Conservation (phyloP, 345 rosid species). For the Cardamine resedifolia region DNA sequence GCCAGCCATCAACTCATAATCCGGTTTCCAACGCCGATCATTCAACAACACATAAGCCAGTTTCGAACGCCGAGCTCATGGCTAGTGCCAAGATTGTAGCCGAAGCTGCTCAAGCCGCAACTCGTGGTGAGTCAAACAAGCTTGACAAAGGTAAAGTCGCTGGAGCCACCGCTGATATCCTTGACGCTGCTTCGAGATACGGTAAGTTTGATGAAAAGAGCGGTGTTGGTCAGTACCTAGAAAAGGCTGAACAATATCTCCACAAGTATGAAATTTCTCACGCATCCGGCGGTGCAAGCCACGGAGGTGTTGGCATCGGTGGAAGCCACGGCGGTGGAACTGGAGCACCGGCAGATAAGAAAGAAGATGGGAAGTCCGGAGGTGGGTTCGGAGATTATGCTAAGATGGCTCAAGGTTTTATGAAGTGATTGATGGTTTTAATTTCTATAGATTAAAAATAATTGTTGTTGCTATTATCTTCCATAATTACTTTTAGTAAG, state of each 20-base stretch:
- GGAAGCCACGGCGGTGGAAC: not conserved
- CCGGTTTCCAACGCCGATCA: constrained; percentile 26
- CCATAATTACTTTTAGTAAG: constrained; percentile 9
- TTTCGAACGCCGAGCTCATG: constrained; percentile 52
- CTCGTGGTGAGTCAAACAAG: constrained; percentile 39
- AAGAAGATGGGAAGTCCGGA: constrained; percentile 45
- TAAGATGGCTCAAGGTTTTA: constrained; percentile 70
- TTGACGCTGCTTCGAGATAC: constrained; percentile 59
- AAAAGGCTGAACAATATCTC: constrained; percentile 71
- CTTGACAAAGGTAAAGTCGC: constrained; percentile 43
- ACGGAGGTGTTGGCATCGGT: no score
- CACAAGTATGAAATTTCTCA: constrained; percentile 47
- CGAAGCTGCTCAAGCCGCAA: constrained; percentile 50
- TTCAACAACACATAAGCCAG: constrained; percentile 36
- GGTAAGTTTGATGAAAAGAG: constrained; percentile 71
- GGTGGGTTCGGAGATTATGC: constrained; percentile 55
- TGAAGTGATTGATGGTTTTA: constrained; percentile 32
- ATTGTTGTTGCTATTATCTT: constrained; percentile 21
- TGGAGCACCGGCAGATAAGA: constrained; percentile 14
- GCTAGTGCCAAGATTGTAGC: constrained; percentile 68
- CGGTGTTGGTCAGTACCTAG: constrained; percentile 56
- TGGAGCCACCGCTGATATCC: constrained; percentile 52
- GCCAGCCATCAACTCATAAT: constrained; percentile 29
- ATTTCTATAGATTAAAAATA: not conserved
- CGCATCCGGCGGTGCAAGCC: not conserved